phyloP scores from a whole-genome alignment of 2,329 filamentous ascomycete genomes.

The Xylariomycetidae sp. region DNA sequence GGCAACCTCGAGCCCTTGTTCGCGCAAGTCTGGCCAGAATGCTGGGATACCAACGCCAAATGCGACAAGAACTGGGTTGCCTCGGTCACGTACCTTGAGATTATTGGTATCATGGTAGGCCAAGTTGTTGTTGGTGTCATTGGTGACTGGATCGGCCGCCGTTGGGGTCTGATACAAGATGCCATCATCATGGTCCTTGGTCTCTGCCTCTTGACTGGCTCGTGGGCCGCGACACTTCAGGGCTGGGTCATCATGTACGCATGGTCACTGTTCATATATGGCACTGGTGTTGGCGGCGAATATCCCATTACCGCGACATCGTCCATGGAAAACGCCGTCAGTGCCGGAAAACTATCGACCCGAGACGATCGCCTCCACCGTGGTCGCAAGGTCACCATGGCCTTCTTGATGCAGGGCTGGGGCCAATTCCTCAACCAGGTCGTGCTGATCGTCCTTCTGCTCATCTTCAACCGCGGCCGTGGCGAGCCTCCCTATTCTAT shows the following conservation, averaged over 20 bases:
- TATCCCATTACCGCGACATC: slow-evolving; percentile 96
- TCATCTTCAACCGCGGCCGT: slow-evolving; percentile 79
- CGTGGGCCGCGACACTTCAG: slow-evolving; percentile 80
- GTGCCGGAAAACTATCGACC: slow-evolving; percentile 81
- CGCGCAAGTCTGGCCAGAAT: slow-evolving; percentile 64
- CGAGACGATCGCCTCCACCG: slow-evolving; percentile 91
- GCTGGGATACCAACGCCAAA: slow-evolving; percentile 62
- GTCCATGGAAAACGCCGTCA: slow-evolving; percentile 85
- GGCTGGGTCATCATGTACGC: slow-evolving; percentile 98
- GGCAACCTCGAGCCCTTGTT: slow-evolving; percentile 87
- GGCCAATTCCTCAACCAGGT: slow-evolving; percentile 94
- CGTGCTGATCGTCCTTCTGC: slow-evolving; percentile 75
- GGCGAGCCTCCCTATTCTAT: slow-evolving; percentile 72
- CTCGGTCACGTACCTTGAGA: slow-evolving; percentile 85
- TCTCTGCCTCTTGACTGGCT: slow-evolving; percentile 83
- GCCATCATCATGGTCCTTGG: slow-evolving; percentile 91
- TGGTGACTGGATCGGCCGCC: slow-evolving; percentile 74
- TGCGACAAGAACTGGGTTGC: slow-evolving; percentile 78
- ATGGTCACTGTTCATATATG: slow-evolving; percentile 89
- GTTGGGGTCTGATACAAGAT: slow-evolving; percentile 94
- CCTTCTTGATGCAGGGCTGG: slow-evolving; percentile 98
- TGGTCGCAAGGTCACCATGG: slow-evolving; percentile 89
- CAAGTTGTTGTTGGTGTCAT: slow-evolving; percentile 78
- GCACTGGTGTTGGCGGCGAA: slow-evolving; percentile 69
- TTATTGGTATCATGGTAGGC: slow-evolving; percentile 89